phyloP scores from a whole-genome alignment of 2,329 filamentous ascomycete species.

The Xylariaceae sp. region DNA sequence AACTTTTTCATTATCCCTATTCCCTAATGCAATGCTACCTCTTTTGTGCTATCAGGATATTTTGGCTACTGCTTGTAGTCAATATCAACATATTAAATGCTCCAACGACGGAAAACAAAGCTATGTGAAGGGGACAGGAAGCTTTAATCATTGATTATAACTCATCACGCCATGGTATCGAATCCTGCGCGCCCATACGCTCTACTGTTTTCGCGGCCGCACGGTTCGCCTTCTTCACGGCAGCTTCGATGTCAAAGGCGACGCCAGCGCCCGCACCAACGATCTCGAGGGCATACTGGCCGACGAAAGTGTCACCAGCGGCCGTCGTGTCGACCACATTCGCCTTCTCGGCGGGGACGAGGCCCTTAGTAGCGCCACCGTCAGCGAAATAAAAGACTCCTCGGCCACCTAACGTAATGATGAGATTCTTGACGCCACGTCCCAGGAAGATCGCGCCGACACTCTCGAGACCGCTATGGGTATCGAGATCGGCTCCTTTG shows the following conservation, averaged over 20 bases:
- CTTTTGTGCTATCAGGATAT: too few relatives aligned
- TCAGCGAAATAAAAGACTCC: conserved; percentile 66
- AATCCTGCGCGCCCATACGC: conserved; percentile 59
- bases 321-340: conserved; percentile 87
- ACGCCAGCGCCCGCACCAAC: conserved; percentile 40
- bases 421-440: conserved; percentile 68
- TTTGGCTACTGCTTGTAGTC: too few relatives aligned
- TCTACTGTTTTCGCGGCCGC: conserved; percentile 65
- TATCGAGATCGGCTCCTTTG: conserved; percentile 46
- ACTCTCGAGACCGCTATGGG: conserved; percentile 38
- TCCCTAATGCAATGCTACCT: too few relatives aligned
- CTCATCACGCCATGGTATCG: conserved; percentile 62
- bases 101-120: too few relatives aligned
- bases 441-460: conserved; percentile 60
- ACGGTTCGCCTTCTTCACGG: conserved; percentile 57
- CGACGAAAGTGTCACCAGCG: conserved; percentile 92
- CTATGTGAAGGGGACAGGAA: too few relatives aligned
- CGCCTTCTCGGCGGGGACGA: conserved; percentile 64
- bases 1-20: too few relatives aligned
- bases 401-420: conserved; percentile 78
- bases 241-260: conserved; percentile 52
- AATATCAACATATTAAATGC: too few relatives aligned
- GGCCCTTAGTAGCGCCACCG: conserved; percentile 35
- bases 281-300: conserved; percentile 74
- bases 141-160: too few relatives aligned